A percentile compares a stretch with the other conserved stretches of the same genome.
These are phyloP conservation scores for Lithocarpus polystachyus DNA, from an alignment of 306 rosid genomes.

Conservation along the genomic window DNA sequence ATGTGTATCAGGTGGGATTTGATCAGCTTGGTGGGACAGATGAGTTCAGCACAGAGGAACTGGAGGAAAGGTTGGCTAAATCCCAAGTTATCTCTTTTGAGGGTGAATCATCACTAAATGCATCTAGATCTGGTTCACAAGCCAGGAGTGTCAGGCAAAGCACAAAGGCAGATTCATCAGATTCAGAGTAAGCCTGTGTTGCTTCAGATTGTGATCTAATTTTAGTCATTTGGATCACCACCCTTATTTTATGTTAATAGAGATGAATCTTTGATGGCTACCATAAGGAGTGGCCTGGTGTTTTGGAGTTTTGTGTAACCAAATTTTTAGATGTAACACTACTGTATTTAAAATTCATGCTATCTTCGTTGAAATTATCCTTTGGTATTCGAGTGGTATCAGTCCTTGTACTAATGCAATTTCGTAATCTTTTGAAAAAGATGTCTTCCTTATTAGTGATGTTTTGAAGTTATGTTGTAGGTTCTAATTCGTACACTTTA, in stretches of 20 bases:
- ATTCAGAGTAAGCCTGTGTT: constrained; percentile 51
- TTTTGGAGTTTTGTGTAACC: neutral
- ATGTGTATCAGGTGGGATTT: constrained; percentile 75
- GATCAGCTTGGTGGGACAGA: constrained; percentile 97
- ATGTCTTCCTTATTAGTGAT: neutral
- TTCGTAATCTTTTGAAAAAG: constrained; percentile 9
- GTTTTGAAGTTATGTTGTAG: neutral
- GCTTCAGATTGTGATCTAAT: neutral
- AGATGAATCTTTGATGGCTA: neutral
- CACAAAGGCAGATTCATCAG: constrained; percentile 71
- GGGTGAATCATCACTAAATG: constrained; percentile 70
- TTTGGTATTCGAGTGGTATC: neutral
- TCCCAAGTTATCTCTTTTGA: constrained; percentile 74
- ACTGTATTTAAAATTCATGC: neutral
- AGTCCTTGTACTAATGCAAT: neutral
- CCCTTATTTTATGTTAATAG: too few species aligned
- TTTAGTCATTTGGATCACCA: neutral
- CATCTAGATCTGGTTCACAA: constrained; percentile 48
- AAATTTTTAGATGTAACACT: neutral
- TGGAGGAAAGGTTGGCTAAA: constrained; percentile 88
- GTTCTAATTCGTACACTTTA: neutral
- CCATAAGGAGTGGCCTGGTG: neutral
- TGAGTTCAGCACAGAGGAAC: constrained; percentile 82
- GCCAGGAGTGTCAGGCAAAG: constrained; percentile 68
- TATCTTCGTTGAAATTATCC: neutral